Conservation (phyloP, 768 basidiomycete genomes). For the Podaxis carcinomalis region DNA sequence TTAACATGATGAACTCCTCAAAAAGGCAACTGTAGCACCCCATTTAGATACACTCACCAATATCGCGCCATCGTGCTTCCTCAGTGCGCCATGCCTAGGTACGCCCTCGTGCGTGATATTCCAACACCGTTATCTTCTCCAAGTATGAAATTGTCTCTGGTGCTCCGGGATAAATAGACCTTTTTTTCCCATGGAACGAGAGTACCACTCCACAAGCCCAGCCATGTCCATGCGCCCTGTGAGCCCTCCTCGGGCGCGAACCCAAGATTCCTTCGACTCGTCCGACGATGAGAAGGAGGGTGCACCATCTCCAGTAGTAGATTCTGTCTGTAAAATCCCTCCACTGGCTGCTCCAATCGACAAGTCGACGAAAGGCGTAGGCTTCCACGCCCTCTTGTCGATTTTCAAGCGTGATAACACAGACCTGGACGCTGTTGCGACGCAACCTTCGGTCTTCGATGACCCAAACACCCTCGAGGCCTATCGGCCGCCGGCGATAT, state of each 20-base stretch:
- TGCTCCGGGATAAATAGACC: constrained; percentile 5
- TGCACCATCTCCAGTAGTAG: background rate
- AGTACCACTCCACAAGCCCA: background rate
- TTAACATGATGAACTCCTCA: background rate
- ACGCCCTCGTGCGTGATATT: background rate
- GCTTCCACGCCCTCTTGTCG: constrained; percentile 24
- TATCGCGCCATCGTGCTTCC: constrained; percentile 13
- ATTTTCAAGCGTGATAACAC: constrained; percentile 22
- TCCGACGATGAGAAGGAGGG: constrained; percentile 18
- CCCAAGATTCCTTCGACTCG: constrained; percentile 3
- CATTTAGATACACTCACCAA: constrained; percentile 11
- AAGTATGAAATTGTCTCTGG: no score
- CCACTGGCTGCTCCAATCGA: constrained; percentile 30
- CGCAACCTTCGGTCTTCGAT: constrained; percentile 61
- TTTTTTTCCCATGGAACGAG: background rate
- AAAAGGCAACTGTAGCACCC: background rate
- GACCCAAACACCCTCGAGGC: constrained; percentile 44
- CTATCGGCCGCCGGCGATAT: constrained; percentile 48
- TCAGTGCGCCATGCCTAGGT: constrained; percentile 13
- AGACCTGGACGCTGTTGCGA: constrained; percentile 51
- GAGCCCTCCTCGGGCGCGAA: constrained; percentile 2
- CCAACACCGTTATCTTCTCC: background rate
- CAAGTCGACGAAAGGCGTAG: constrained; percentile 14
- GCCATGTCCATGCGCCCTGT: background rate
- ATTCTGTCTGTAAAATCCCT: constrained; percentile 13